These are phyloP conservation scores for Botrytis elliptica DNA, from an alignment of 2,329 filamentous ascomycete species.

Conservation along the genomic window DNA sequence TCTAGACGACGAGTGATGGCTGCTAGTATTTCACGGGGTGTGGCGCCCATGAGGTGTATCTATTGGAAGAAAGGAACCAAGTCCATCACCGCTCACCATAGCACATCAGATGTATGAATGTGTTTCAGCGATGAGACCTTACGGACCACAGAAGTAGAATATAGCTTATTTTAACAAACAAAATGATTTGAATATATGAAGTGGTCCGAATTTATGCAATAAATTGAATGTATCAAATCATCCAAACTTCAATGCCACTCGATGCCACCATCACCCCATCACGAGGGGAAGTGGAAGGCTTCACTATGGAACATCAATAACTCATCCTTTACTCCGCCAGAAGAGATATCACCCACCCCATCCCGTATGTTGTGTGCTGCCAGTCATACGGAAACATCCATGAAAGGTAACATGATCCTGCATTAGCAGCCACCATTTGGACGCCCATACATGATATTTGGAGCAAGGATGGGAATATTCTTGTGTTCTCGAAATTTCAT, in stretches of 20 bases:
- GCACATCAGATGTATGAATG: not conserved
- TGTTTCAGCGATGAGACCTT: not conserved
- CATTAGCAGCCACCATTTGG: not conserved
- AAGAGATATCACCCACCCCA: not conserved
- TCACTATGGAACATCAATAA: not conserved
- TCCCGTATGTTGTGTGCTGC: not conserved
- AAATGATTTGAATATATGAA: too few species aligned
- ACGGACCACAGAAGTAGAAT: not conserved
- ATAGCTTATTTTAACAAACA: too few species aligned
- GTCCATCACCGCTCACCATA: not conserved
- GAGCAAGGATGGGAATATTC: not conserved
- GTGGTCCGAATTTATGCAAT: too few species aligned
- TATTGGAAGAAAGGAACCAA: not conserved
- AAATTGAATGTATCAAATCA: too few species aligned
- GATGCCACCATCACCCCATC: not conserved
- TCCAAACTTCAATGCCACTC: not conserved
- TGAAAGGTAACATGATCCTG: conserved; percentile 8
- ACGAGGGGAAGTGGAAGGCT: not conserved
- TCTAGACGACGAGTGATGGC: not conserved
- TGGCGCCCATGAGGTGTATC: not conserved
- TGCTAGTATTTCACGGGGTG: not conserved
- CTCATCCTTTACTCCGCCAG: not conserved
- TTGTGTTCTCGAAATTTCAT: not conserved
- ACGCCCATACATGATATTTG: not conserved
- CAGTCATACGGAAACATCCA: conserved; percentile 2